Percentiles rank a stretch among this genome's conserved stretches.
These are phyloP conservation scores for Pseudisothecium myosuroides DNA, from an alignment of 225 moss, liverwort and hornwort species.

Conservation along the genomic window DNA sequence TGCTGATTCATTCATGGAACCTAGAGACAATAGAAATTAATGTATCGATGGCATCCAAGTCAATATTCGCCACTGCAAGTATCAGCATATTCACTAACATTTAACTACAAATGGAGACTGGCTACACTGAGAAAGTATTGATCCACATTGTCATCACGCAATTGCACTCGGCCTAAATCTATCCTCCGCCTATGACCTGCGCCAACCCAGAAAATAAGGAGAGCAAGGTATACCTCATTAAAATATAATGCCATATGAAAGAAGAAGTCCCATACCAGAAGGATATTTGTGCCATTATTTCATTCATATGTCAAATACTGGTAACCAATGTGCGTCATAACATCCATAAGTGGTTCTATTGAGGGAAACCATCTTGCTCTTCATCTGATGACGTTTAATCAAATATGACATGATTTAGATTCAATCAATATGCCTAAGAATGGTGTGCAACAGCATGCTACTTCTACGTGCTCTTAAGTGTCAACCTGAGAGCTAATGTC, in stretches of 20 bases:
- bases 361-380: not conserved
- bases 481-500: not conserved
- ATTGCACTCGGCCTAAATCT: slow-evolving; percentile 54
- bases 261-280: not conserved
- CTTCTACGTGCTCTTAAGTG: not conserved
- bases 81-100: not conserved
- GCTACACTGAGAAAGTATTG: slow-evolving; percentile 65
- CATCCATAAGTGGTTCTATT: not conserved
- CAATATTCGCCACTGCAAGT: not conserved
- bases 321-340: not conserved
- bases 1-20: not conserved
- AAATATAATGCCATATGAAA: not conserved
- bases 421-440: not conserved
- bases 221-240: not conserved
- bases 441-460: not conserved
- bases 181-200: slow-evolving; percentile 48
- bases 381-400: not conserved
- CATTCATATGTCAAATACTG: not conserved
- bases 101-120: slow-evolving; percentile 45
- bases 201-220: not conserved
- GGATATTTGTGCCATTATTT: not conserved
- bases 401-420: not conserved
- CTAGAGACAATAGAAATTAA: not conserved
- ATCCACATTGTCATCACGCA: slow-evolving; percentile 47
- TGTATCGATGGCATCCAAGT: not conserved